Percentiles rank a stretch among this genome's conserved stretches.
Conservation (phyloP, 2,329 filamentous ascomycete species). For the Botrytis elliptica region DNA sequence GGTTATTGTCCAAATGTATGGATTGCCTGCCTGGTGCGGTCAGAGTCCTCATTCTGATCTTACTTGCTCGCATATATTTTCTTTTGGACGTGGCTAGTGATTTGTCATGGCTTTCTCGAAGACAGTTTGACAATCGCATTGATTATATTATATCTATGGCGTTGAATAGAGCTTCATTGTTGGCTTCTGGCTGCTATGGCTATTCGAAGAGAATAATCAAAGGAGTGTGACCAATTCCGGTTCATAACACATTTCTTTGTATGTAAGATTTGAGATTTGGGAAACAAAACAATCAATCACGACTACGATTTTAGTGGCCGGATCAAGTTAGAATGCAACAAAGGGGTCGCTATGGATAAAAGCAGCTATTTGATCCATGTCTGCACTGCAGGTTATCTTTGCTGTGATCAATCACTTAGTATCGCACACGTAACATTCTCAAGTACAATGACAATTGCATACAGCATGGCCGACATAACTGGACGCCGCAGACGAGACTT, state of each 20-base stretch:
- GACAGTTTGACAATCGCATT: not conserved
- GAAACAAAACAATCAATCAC: not conserved
- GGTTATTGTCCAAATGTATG: not conserved
- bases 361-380: not conserved
- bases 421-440: not conserved
- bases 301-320: not conserved
- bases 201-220: not conserved
- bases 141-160: not conserved
- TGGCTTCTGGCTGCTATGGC: not conserved
- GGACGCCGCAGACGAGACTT: not conserved
- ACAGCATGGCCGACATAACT: not conserved
- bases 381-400: not conserved
- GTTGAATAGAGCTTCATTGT: not conserved
- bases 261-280: not conserved
- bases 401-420: not conserved
- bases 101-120: too few relatives aligned
- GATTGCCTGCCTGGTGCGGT: not conserved
- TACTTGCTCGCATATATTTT: not conserved
- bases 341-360: not conserved
- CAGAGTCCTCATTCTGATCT: not conserved
- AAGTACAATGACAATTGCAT: not conserved
- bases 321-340: not conserved
- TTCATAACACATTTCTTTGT: not conserved
- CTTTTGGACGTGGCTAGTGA: not conserved
- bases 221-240: not conserved